Evolutionary conservation across 1,284 basidiomycete species (phyloP).

Genomic region (Tylopilus sp.): DNA sequence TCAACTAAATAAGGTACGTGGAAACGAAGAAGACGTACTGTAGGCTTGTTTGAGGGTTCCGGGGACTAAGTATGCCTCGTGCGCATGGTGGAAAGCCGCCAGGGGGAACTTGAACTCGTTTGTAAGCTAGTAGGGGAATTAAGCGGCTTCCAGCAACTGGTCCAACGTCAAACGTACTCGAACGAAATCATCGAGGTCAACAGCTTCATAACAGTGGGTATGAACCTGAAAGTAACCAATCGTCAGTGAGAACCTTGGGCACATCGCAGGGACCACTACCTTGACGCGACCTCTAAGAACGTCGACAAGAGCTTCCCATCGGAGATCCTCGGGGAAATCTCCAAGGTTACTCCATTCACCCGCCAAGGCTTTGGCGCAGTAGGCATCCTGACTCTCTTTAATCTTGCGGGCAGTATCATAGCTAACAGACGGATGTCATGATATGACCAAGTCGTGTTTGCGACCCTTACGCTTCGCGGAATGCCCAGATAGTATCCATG

Average conservation of each 20-base stretch:
- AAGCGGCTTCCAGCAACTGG: constrained; percentile 5
- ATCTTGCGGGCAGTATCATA: constrained; percentile 75
- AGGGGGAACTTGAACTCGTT: constrained; percentile 79
- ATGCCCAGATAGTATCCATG: constrained; percentile 59
- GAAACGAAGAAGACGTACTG: constrained; percentile 36
- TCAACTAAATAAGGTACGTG: background rate
- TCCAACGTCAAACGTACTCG: constrained; percentile 44
- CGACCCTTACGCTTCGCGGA: constrained; percentile 41
- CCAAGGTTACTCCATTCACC: constrained; percentile 60
- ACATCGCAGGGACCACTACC: constrained; percentile 32
- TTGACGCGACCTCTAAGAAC: constrained; percentile 78
- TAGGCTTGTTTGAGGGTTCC: constrained; percentile 71
- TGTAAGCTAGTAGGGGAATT: constrained; percentile 47
- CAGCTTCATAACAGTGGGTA: constrained; percentile 76
- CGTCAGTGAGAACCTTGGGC: background rate
- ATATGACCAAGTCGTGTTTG: background rate
- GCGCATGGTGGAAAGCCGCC: constrained; percentile 79
- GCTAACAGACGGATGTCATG: constrained; percentile 12
- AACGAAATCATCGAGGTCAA: constrained; percentile 75
- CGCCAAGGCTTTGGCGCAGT: constrained; percentile 55
- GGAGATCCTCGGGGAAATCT: constrained; percentile 72
- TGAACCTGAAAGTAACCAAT: constrained; percentile 51
- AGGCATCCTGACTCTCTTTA: constrained; percentile 71
- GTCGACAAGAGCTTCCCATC: constrained; percentile 86
- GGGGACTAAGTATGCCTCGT: constrained; percentile 76